Percentiles rank a stretch among this genome's conserved stretches.
Evolutionary conservation across 2,329 filamentous ascomycete species (phyloP).

Genomic region (Didymella pinodella): DNA sequence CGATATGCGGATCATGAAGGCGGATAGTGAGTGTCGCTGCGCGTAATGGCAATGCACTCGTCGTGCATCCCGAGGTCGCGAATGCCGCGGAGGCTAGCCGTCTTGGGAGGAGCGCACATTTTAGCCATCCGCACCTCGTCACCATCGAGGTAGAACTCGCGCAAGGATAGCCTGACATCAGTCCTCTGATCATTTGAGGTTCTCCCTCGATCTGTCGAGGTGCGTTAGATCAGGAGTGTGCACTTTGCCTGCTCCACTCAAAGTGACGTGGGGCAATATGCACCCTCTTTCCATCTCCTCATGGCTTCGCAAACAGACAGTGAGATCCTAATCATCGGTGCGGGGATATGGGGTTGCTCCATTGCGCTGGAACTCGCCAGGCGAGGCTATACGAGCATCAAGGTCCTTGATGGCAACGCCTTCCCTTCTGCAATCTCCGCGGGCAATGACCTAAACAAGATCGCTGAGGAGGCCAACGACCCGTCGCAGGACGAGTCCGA

Average conservation of each 20-base stretch:
- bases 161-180: conserved; percentile 1
- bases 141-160: not conserved
- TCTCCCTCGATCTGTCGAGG: not conserved
- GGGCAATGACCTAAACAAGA: conserved; percentile 60
- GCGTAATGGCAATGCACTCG: conserved; percentile 4
- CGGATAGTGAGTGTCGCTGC: conserved; percentile 7
- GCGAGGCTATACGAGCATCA: conserved; percentile 57
- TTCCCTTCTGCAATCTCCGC: conserved; percentile 57
- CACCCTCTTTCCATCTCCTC: not conserved
- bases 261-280: conserved; percentile 1
- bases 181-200: not conserved
- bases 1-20: conserved; percentile 29
- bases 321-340: conserved; percentile 56
- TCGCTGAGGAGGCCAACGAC: conserved; percentile 50
- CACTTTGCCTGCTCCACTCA: conserved; percentile 5
- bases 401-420: conserved; percentile 54
- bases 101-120: conserved; percentile 5
- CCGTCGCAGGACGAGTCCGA: conserved; percentile 37
- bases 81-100: conserved; percentile 1
- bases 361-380: conserved; percentile 60
- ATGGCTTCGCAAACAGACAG: conserved; percentile 13
- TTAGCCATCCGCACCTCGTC: not conserved
- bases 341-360: conserved; percentile 60
- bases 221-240: conserved; percentile 11
- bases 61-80: not conserved